Evolutionary conservation across 2,329 filamentous ascomycete genomes (phyloP), one percentile per base, ranked within the genome.

Genomic region (Penicillium sp.): DNA sequence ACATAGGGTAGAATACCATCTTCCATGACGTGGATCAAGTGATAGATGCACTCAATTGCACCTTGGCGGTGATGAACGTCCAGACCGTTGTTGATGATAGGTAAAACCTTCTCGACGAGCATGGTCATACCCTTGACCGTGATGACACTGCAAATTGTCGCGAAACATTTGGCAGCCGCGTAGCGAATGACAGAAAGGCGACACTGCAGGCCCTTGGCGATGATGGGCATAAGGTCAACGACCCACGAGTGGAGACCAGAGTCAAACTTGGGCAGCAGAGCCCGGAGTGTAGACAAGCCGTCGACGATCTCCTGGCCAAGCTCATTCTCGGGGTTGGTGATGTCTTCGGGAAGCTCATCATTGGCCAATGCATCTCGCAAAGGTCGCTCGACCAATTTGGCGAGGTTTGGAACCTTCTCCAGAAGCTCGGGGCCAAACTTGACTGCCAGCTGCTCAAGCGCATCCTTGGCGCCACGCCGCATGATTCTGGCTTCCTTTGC

Each of bases 11-110:
- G 77, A 53, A 99, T 99, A 36, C 85, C 84, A 70, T 97, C 94
- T 58, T 96, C 94, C 94, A 99, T 99, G 48, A 97, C 92, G 56
- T 95, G 90, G 60, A 99, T 99, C 55, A 99, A 79, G 73, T 99
- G 94, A 70, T 99, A 99, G 55, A 99, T 89, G 64, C 87, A 91
- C 75, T 99, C 94, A 53, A 96, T 94, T 5, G 91, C 92, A 58
- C 94, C 94, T 77, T 99, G 94, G 38, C 94, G 88, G 75, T 88
- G 89, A 68, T 90, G 88, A 29, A 97, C 82, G 66, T 99, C 93
- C 55, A 95, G 76, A 1, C 91, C 88, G 65, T 97, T 97, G 77
- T 82, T 94, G 73, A 97, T 96, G 2, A 90, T 90, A 5, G 94
- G 94, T 42, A 99, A 75, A 9, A 99, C 91, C 67, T 91, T 89